A percentile compares a stretch with the other conserved stretches of the same genome.
Evolutionary conservation across 805 yeast species (phyloP).

Genomic region (Maudiozyma barnettii): DNA sequence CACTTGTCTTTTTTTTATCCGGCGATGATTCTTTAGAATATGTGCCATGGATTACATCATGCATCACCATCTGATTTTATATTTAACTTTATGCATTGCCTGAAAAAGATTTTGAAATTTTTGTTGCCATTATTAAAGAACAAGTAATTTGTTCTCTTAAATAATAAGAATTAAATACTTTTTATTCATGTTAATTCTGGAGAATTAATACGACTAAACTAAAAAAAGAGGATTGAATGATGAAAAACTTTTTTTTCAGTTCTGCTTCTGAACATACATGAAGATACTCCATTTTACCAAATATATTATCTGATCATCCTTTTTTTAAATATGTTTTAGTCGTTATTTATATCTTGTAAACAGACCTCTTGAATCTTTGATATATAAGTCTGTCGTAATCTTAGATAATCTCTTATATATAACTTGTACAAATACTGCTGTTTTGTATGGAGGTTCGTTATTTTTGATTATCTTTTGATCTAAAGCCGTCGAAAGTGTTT

Average conservation of each 20-base stretch:
- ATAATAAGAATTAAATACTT: constrained; percentile 1
- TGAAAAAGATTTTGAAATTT: neutral
- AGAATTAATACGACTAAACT: neutral
- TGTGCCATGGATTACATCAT: constrained; percentile 81
- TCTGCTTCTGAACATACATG: constrained; percentile 92
- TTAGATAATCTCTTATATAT: neutral
- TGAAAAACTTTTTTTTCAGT: constrained; percentile 50
- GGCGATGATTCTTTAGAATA: constrained; percentile 35
- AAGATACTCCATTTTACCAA: constrained; percentile 68
- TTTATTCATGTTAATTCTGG: neutral
- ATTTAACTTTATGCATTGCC: neutral
- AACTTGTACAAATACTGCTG: too few relatives aligned
- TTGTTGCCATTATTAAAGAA: neutral
- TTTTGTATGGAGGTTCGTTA: too few relatives aligned
- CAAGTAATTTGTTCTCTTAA: neutral
- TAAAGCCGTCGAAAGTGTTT: too few relatives aligned
- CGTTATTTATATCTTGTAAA: neutral
- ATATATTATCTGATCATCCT: constrained; percentile 36
- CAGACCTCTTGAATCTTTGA: too few relatives aligned
- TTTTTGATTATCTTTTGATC: too few relatives aligned
- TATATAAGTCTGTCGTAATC: too few relatives aligned
- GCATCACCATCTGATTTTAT: constrained; percentile 91
- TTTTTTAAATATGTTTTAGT: neutral
- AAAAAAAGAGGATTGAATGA: constrained; percentile 11
- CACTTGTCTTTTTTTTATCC: constrained; percentile 29